These are phyloP conservation scores for Arabidopsis suecica DNA, from an alignment of 345 rosid genomes.

Conservation along the genomic window DNA sequence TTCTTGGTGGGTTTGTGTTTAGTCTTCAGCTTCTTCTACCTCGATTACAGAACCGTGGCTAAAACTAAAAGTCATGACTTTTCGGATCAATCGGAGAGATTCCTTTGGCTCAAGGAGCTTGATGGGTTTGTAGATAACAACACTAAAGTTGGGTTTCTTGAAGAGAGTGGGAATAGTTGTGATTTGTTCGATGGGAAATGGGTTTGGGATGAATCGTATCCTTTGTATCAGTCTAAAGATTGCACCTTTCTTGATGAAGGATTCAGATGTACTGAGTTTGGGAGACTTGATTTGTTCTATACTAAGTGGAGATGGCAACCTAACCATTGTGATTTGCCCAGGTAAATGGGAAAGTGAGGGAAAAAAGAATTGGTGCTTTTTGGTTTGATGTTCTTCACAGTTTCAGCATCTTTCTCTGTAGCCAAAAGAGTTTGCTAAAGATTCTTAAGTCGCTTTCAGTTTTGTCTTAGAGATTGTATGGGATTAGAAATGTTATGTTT, in stretches of 20 bases:
- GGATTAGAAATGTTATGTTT: neutral
- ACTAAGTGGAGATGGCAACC: slow-evolving; percentile 99
- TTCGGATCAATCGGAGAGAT: slow-evolving; percentile 63
- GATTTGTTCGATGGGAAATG: slow-evolving; percentile 86
- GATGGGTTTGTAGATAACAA: slow-evolving; percentile 41
- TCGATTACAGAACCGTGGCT: slow-evolving; percentile 61
- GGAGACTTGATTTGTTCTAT: slow-evolving; percentile 83
- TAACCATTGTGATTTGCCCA: slow-evolving; percentile 75
- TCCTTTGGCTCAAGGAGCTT: slow-evolving; percentile 60
- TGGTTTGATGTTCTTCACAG: neutral
- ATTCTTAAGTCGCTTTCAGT: slow-evolving; percentile 12
- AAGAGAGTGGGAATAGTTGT: slow-evolving; percentile 61
- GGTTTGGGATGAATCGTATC: slow-evolving; percentile 95
- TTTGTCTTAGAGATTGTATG: neutral
- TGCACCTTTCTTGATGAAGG: slow-evolving; percentile 85
- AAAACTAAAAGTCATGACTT: slow-evolving; percentile 52
- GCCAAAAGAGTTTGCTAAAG: neutral
- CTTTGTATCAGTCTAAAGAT: slow-evolving; percentile 83
- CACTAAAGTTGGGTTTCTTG: slow-evolving; percentile 64
- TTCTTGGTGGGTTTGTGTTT: slow-evolving; percentile 62
- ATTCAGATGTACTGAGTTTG: slow-evolving; percentile 86
- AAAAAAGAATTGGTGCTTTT: neutral
- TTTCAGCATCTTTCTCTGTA: slow-evolving; percentile 14
- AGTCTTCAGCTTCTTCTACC: slow-evolving; percentile 70
- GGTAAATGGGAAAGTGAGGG: slow-evolving; percentile 49